These are phyloP conservation scores for Botryotinia calthae DNA, from an alignment of 2,329 filamentous ascomycete genomes.

Conservation along the genomic window DNA sequence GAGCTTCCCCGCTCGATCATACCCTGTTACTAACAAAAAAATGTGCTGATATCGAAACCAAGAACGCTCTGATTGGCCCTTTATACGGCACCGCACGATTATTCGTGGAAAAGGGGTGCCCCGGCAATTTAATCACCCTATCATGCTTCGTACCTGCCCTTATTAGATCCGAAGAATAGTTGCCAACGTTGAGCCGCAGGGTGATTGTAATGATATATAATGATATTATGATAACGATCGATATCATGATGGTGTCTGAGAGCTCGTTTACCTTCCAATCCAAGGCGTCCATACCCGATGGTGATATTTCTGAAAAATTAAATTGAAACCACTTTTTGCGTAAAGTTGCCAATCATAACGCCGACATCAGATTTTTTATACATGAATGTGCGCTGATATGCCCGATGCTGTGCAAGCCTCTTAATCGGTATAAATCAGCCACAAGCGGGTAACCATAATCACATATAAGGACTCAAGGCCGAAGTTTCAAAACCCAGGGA, in stretches of 20 bases:
- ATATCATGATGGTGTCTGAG: background rate
- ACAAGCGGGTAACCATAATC: background rate
- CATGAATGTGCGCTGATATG: background rate
- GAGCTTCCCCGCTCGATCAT: background rate
- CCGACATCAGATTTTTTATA: background rate
- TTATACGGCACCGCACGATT: background rate
- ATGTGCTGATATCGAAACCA: background rate
- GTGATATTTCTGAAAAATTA: background rate
- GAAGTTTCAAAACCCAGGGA: background rate
- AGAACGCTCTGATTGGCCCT: constrained; percentile 6
- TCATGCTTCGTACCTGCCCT: background rate
- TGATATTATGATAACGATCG: background rate
- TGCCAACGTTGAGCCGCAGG: background rate
- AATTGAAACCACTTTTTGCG: background rate
- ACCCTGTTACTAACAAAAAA: background rate
- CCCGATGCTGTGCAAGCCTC: constrained; percentile 14
- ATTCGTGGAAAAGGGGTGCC: background rate
- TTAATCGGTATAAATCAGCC: constrained; percentile 11
- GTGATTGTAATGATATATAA: background rate
- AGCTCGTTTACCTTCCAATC: constrained; percentile 17
- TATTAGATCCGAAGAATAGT: background rate
- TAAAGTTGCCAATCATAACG: constrained; percentile 14
- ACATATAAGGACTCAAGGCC: background rate
- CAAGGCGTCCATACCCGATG: background rate
- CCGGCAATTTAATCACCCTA: background rate